phyloP scores from a whole-genome alignment of 305 asterid species.

The Galium porrigens region DNA sequence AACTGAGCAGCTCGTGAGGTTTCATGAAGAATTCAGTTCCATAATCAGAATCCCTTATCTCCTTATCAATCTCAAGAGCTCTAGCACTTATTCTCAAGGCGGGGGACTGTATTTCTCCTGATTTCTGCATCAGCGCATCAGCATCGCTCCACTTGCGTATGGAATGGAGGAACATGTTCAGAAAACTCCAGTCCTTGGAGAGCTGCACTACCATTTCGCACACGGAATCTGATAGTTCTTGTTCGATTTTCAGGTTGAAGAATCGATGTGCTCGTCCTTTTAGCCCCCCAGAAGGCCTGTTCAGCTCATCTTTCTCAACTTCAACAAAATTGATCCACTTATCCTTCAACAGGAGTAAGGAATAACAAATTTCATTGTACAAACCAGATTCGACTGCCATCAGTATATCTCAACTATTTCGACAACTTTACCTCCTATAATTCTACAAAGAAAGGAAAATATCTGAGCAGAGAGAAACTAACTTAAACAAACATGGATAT shows the following conservation, averaged over 20 bases:
- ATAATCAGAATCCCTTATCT: background rate
- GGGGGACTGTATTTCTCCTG: background rate
- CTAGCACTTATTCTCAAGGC: background rate
- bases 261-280: background rate
- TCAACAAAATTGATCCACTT: background rate
- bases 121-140: background rate
- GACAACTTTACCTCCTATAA: background rate
- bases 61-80: background rate
- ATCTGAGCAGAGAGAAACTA: too few species aligned
- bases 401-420: background rate
- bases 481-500: too few species aligned
- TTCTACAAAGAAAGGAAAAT: background rate
- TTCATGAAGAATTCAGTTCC: background rate
- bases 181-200: constrained; percentile 3
- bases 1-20: background rate
- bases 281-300: background rate
- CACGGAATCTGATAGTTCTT: background rate
- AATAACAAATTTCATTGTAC: background rate
- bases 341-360: background rate
- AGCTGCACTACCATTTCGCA: background rate
- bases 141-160: constrained; percentile 1
- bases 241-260: background rate
- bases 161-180: background rate
- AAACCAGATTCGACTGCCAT: background rate
- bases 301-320: background rate